A percentile compares a stretch with the other conserved stretches of the same genome.
phyloP scores from a whole-genome alignment of 345 rosid genomes.

The Schrenkiella parvula region DNA sequence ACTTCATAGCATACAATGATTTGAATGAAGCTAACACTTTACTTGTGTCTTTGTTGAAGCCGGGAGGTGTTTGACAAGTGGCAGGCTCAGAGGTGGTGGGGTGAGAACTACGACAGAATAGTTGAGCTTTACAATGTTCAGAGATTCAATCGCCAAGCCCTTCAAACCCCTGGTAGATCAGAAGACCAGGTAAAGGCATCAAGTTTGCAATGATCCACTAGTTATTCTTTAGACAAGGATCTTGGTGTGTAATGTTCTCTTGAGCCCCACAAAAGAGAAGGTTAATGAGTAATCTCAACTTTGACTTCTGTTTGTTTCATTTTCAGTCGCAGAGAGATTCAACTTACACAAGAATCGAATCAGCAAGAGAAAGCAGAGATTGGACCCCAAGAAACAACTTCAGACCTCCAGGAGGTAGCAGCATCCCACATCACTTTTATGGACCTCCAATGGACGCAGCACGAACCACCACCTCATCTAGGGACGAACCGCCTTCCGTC shows the following conservation, averaged over 20 bases:
- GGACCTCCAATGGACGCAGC: conserved; percentile 56
- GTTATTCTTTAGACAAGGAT: neutral
- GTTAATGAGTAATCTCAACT: neutral
- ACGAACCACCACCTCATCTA: conserved; percentile 75
- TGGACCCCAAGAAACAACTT: conserved; percentile 75
- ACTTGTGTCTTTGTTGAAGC: conserved; percentile 42
- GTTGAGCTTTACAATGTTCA: conserved; percentile 98
- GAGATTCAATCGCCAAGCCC: conserved; percentile 93
- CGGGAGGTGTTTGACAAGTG: conserved; percentile 94
- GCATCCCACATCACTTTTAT: conserved; percentile 37
- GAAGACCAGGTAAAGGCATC: conserved; percentile 68
- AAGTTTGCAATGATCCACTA: neutral
- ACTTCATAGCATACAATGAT: neutral
- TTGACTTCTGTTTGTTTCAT: neutral
- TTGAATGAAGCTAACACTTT: neutral
- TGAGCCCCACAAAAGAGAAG: neutral
- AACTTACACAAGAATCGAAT: conserved; percentile 59
- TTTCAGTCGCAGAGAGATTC: conserved; percentile 67
- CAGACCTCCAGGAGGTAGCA: conserved; percentile 16
- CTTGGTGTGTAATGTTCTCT: neutral
- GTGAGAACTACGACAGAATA: conserved; percentile 89
- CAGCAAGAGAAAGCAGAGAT: conserved; percentile 60
- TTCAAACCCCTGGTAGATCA: conserved; percentile 79
- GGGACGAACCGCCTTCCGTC: conserved; percentile 69
- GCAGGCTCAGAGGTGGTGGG: conserved; percentile 99